Evolutionary conservation across 73 alveolate species (phyloP), one percentile per base, ranked within the genome.

Genomic region (Tetrahymena thermophila): DNA sequence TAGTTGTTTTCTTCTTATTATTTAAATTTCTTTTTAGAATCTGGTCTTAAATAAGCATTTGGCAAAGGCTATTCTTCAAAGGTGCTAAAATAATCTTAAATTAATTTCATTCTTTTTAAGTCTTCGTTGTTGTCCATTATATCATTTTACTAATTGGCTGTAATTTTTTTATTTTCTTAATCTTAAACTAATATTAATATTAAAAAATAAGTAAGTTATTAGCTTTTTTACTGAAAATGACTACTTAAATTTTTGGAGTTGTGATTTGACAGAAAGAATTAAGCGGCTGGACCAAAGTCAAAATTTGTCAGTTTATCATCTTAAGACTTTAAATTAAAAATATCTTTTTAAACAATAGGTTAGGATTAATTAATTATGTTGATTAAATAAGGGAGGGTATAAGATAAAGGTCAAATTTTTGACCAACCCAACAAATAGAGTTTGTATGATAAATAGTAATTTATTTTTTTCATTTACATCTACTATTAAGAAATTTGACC

Each of bases 251-350:
- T 28, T 71, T n/a, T 28, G 11, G 37, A 23, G 37, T 71, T 71
- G 89, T 71, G 37, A 7, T 25, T 71, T 71, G 89, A 71, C 13
- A 71, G 23, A 71, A 71, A 71, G 37, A 28, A 71, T 71, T 71
- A 28, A 71, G 89, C 89, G 89, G 89, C 89, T 71, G 89, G 89
- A 71, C 89, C 89, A n/a, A 71, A 71, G 37, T 71, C 89, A 71
- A 71, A 71, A 71, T 71, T 71, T 71, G 89, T 71, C 89, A 71
- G 89, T 71, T 71, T 71, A 71, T 71, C 40, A 25, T 31, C 37
- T 28, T 11, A 31, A 28, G 89, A 31, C 89, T 71, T 71, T 71
- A 71, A 71, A 71, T 71, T 71, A 71, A 71, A 71, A 71, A 28
- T 71, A 71, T n/a, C 89, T 71, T 71, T 28, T n/a, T 28, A 71